Conservation (phyloP, 805 yeast genomes). For the Wickerhamomyces sydowiorum region DNA sequence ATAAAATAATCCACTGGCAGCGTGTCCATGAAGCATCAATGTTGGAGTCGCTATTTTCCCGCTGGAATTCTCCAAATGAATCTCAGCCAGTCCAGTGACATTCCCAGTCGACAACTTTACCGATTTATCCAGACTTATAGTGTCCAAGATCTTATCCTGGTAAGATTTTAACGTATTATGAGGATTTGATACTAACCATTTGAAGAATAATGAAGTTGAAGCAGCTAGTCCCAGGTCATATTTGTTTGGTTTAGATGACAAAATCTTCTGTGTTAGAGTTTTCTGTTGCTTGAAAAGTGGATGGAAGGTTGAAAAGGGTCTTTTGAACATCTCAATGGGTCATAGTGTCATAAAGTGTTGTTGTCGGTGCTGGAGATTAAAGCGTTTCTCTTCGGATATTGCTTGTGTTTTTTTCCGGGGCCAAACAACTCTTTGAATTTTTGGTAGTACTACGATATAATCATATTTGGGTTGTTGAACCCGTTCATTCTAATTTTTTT, state of each 20-base stretch:
- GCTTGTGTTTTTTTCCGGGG: too few relatives aligned
- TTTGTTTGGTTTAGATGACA: conserved; percentile 7
- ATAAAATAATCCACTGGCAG: conserved; percentile 83
- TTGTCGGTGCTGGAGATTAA: too few relatives aligned
- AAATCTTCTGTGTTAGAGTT: conserved; percentile 11
- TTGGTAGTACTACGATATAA: too few relatives aligned
- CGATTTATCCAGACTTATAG: conserved; percentile 6
- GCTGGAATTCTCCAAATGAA: conserved; percentile 20
- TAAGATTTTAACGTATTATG: conserved; percentile 9
- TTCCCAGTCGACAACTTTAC: conserved; percentile 4
- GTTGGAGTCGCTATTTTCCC: conserved; percentile 26
- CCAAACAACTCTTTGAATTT: too few relatives aligned
- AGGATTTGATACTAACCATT: conserved; percentile 14
- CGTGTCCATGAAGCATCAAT: conserved; percentile 84
- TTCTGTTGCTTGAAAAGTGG: neutral
- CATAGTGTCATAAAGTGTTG: too few relatives aligned
- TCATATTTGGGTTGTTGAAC: too few relatives aligned
- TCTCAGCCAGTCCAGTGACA: conserved; percentile 16
- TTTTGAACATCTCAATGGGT: neutral
- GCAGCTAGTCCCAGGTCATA: conserved; percentile 9
- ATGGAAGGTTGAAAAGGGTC: neutral
- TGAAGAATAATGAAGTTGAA: conserved; percentile 9
- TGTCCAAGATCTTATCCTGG: conserved; percentile 13
- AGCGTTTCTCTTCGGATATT: too few relatives aligned
- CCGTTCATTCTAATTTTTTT: too few relatives aligned